A percentile compares a stretch with the other conserved stretches of the same genome.
phyloP scores from a whole-genome alignment of 2,329 filamentous ascomycete genomes.

The Xylariaceae sp. region DNA sequence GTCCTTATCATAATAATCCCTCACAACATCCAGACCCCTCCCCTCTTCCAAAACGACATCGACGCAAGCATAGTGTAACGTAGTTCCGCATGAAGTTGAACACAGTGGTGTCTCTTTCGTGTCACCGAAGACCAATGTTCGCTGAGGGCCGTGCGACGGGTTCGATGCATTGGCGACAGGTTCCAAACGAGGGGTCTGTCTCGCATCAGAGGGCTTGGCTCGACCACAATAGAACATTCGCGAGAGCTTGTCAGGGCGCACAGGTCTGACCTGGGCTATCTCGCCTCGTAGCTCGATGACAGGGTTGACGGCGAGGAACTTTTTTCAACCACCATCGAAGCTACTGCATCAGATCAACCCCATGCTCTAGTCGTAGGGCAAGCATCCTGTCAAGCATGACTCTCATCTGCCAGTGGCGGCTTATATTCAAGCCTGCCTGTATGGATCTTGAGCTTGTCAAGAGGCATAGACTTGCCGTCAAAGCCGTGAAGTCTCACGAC shows the following conservation, averaged over 20 bases:
- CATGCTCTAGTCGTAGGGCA: neutral
- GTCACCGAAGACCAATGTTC: slow-evolving; percentile 4
- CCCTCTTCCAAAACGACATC: neutral
- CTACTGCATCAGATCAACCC: too few species aligned
- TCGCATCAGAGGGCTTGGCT: neutral
- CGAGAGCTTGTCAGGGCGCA: neutral
- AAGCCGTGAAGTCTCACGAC: neutral
- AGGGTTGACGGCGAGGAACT: too few species aligned
- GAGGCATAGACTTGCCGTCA: neutral
- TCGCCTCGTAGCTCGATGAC: too few species aligned
- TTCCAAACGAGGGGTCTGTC: neutral
- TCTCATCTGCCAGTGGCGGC: too few species aligned
- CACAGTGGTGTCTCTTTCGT: neutral
- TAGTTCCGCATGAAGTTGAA: neutral
- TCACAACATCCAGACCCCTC: neutral
- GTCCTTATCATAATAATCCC: neutral
- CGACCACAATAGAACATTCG: neutral
- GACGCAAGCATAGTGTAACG: slow-evolving; percentile 5
- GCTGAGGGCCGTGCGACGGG: neutral
- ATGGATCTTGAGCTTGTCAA: neutral
- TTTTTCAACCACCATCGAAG: too few species aligned
- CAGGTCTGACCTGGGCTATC: too few species aligned
- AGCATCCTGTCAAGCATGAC: neutral
- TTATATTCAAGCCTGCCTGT: neutral
- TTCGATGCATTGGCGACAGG: neutral